Evolutionary conservation across 352 stramenopile genomes (phyloP), one percentile per base, ranked within the genome.

Genomic region (Phytopythium sindhum): DNA sequence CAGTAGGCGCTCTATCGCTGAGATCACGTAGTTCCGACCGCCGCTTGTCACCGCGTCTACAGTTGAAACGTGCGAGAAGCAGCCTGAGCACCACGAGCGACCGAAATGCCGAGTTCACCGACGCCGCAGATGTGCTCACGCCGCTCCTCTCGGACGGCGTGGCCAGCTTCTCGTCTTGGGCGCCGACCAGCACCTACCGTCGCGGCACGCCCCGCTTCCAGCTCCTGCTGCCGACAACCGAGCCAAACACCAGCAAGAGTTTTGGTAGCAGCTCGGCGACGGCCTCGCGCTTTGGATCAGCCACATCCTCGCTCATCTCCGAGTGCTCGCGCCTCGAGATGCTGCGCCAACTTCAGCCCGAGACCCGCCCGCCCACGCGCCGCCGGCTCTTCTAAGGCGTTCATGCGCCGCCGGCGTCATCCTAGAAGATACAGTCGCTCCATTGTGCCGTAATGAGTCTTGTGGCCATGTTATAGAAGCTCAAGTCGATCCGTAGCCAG

Each of bases 301-400:
- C 48, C 9, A 31, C 48, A 6, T n/a, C 48, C 7, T 55, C 48
- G 24, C 14, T 55, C 48, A 55, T n/a, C 24, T 52, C 45, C 45
- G 45, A 31, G 21, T 26, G 45, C 48, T 28, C 48, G 24, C 48
- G 48, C 48, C 48, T 55, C n/a, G 48, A 28, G 23, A 35, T 31
- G 48, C 48, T 55, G 48, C 48, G 48, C 23, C 48, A 45, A 8
- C 12, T 45, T 11, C 39, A 45, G 39, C 0, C 39, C 17, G 39
- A 45, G 17, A 11, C 12, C 39, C 39, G 39, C 39, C 39, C 48
- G 24, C 48, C 4, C 21, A 33, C 48, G 48, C 48, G 48, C 23
- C 48, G 48, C 24, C 24, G 48, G 15, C 48, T 55, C 3, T 55
- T 55, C 26, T 55, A 37, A 45, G n/a, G n/a, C n/a, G n/a, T n/a